These are phyloP conservation scores for Lecanicillium sp. DNA, from an alignment of 2,329 filamentous ascomycete genomes.

Conservation along the genomic window DNA sequence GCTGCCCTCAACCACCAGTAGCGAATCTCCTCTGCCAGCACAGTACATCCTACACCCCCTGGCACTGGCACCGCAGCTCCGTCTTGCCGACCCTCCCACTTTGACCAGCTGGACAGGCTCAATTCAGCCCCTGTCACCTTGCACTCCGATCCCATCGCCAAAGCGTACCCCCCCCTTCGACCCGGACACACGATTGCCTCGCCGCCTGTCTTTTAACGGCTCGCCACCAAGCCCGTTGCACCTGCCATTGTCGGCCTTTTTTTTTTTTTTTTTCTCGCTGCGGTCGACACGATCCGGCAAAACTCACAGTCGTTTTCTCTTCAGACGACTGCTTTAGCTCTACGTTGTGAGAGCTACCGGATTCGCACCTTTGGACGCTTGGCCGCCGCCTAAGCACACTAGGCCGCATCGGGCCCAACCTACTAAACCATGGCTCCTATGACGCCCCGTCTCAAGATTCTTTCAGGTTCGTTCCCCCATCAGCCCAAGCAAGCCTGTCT, in stretches of 20 bases:
- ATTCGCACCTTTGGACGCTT: constrained; percentile 8
- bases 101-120: constrained; percentile 10
- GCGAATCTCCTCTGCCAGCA: constrained; percentile 2
- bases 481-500: constrained; percentile 3
- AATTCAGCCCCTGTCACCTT: constrained; percentile 10
- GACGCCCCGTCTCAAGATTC: constrained; percentile 54
- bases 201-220: constrained; percentile 3
- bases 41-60: not conserved
- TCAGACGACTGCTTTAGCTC: constrained; percentile 1
- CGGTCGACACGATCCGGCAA: not conserved
- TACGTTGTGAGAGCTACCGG: constrained; percentile 1
- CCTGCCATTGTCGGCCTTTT: not conserved
- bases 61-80: constrained; percentile 4
- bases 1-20: too few species aligned
- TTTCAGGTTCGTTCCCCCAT: constrained; percentile 50
- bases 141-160: constrained; percentile 12
- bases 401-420: constrained; percentile 31
- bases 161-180: constrained; percentile 7
- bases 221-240: not conserved
- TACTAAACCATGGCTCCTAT: constrained; percentile 50
- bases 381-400: constrained; percentile 19
- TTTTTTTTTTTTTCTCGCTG: not conserved
- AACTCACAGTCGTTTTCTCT: not conserved
- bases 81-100: constrained; percentile 12
- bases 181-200: constrained; percentile 1